These are phyloP conservation scores for Apiospora aurea DNA, from an alignment of 2,329 filamentous ascomycete species.

Conservation along the genomic window DNA sequence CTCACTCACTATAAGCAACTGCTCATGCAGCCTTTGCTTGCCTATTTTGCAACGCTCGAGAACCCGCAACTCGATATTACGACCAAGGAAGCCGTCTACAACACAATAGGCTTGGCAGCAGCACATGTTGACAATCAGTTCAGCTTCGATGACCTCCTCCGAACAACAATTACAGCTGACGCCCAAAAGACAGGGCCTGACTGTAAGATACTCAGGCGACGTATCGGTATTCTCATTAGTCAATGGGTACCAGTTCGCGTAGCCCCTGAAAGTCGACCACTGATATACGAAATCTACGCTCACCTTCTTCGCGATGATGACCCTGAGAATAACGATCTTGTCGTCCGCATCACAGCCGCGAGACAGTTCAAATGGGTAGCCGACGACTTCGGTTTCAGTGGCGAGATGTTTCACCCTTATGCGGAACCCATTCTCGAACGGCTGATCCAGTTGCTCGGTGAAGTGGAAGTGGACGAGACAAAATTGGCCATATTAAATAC, in stretches of 20 bases:
- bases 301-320: slow-evolving; percentile 83
- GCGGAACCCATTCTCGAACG: slow-evolving; percentile 75
- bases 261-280: slow-evolving; percentile 68
- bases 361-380: slow-evolving; percentile 81
- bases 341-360: slow-evolving; percentile 90
- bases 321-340: slow-evolving; percentile 78
- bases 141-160: slow-evolving; percentile 84
- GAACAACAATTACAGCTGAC: slow-evolving; percentile 78
- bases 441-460: slow-evolving; percentile 79
- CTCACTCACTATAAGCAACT: slow-evolving; percentile 87
- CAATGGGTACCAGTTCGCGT: slow-evolving; percentile 88
- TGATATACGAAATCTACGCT: slow-evolving; percentile 88
- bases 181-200: slow-evolving; percentile 68
- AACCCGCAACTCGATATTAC: slow-evolving; percentile 72
- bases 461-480: slow-evolving; percentile 83
- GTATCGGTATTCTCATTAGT: slow-evolving; percentile 87
- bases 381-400: slow-evolving; percentile 83
- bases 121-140: slow-evolving; percentile 76
- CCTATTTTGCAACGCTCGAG: slow-evolving; percentile 82
- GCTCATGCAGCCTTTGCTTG: slow-evolving; percentile 78
- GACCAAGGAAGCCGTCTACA: slow-evolving; percentile 93
- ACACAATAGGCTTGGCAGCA: slow-evolving; percentile 86
- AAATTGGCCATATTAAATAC: slow-evolving; percentile 91
- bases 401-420: slow-evolving; percentile 77
- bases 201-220: slow-evolving; percentile 84